A percentile compares a stretch with the other conserved stretches of the same genome.
phyloP scores from a whole-genome alignment of 164 flowering plant genomes.

The Dillenia turbinata region DNA sequence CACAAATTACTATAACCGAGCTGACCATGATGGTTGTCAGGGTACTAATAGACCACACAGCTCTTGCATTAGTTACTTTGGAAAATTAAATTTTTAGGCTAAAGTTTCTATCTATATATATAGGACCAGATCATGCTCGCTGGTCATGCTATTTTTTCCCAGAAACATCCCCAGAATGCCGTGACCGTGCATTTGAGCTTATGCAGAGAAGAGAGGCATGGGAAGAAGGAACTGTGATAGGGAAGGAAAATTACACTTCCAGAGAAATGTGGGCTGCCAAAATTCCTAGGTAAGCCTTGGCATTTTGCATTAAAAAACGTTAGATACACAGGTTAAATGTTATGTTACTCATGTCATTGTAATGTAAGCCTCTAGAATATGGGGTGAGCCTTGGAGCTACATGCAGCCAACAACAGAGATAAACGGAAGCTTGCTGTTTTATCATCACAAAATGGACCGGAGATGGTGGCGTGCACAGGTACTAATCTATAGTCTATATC shows the following conservation, averaged over 20 bases:
- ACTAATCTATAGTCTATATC: neutral
- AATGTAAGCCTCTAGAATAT: conserved; percentile 31
- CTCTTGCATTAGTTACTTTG: too few species aligned
- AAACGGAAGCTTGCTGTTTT: conserved; percentile 65
- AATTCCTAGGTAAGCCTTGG: conserved; percentile 51
- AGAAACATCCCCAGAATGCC: conserved; percentile 82
- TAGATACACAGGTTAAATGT: too few species aligned
- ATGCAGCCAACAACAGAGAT: conserved; percentile 88
- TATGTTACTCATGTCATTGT: too few species aligned
- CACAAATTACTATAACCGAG: conserved; percentile 79
- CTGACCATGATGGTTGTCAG: conserved; percentile 91
- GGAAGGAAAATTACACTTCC: conserved; percentile 64
- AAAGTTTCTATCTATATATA: neutral
- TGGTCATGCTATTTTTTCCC: conserved; percentile 98
- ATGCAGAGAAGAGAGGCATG: conserved; percentile 47
- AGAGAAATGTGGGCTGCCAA: conserved; percentile 82
- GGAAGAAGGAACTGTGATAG: conserved; percentile 57
- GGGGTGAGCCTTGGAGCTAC: conserved; percentile 91
- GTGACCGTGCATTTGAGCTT: conserved; percentile 69
- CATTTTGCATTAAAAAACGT: neutral
- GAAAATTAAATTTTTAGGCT: too few species aligned
- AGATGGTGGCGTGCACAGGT: conserved; percentile 99
- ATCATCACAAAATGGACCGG: conserved; percentile 93
- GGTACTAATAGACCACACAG: conserved; percentile 29
- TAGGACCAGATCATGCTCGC: conserved; percentile 61